Percentiles rank a stretch among this genome's conserved stretches.
phyloP scores from a whole-genome alignment of 73 alveolate genomes.

The Tetrahymena elliotti region DNA sequence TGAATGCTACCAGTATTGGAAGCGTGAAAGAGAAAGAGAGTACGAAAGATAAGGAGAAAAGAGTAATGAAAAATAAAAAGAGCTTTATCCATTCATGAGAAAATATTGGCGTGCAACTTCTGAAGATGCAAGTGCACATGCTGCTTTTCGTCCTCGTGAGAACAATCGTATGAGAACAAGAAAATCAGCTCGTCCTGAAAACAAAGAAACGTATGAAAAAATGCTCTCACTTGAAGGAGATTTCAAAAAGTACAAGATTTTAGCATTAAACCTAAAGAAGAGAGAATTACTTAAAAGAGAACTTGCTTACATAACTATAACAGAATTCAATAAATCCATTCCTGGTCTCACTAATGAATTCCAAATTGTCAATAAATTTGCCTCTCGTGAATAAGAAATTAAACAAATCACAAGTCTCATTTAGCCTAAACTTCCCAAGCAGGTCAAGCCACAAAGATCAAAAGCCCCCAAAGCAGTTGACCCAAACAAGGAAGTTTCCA shows the following conservation, averaged over 20 bases:
- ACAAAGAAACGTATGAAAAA: neutral
- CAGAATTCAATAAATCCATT: neutral
- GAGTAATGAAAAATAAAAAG: neutral
- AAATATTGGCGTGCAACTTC: neutral
- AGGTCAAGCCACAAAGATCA: neutral
- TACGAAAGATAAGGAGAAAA: neutral
- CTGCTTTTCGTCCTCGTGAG: neutral
- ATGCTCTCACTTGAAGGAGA: neutral
- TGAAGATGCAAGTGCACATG: neutral
- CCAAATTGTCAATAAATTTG: neutral
- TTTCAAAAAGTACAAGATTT: neutral
- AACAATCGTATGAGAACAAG: neutral
- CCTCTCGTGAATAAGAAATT: neutral
- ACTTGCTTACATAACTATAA: neutral
- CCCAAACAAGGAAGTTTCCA: neutral
- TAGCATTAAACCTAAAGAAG: neutral
- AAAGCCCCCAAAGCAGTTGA: neutral
- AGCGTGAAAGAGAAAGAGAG: neutral
- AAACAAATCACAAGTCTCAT: neutral
- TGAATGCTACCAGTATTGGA: neutral
- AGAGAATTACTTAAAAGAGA: neutral
- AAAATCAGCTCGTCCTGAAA: neutral
- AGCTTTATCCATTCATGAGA: neutral
- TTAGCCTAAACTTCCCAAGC: neutral
- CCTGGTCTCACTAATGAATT: neutral